Conservation (phyloP, 306 rosid species). For the Luffa aegyptiaca region DNA sequence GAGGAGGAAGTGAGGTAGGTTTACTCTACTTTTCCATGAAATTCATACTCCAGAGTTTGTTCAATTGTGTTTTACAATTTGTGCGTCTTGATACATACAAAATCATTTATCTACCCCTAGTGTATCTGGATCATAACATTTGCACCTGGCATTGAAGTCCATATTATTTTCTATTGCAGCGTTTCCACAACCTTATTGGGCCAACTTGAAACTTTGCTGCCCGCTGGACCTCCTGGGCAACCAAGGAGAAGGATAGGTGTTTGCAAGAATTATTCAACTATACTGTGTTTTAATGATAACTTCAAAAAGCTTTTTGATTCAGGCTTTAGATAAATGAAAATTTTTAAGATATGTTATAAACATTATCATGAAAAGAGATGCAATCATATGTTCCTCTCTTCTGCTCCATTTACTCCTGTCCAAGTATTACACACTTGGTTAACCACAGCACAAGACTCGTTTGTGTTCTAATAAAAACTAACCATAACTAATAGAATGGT, state of each 20-base stretch:
- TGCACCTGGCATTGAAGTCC: background rate
- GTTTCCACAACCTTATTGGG: slow-evolving; percentile 37
- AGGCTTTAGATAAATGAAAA: background rate
- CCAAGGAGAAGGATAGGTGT: slow-evolving; percentile 80
- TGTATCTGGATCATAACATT: background rate
- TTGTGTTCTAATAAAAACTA: background rate
- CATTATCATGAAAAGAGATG: background rate
- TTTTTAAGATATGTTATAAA: background rate
- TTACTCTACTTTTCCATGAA: slow-evolving; percentile 15
- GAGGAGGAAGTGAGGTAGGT: slow-evolving; percentile 60
- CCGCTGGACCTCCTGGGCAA: slow-evolving; percentile 71
- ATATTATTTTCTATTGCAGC: slow-evolving; percentile 40
- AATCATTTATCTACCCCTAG: background rate
- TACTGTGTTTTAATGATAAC: slow-evolving; percentile 1
- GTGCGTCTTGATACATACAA: background rate
- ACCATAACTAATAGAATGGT: background rate
- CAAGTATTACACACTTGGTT: background rate
- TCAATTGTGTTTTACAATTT: background rate
- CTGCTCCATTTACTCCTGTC: background rate
- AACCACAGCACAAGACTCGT: background rate
- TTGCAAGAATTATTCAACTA: slow-evolving; percentile 12
- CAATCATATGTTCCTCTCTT: background rate
- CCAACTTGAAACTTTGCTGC: slow-evolving; percentile 72
- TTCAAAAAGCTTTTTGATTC: background rate
- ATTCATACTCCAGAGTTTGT: slow-evolving; percentile 2